Conservation (phyloP, 2,329 filamentous ascomycete genomes). For the Cytospora schulzeri region DNA sequence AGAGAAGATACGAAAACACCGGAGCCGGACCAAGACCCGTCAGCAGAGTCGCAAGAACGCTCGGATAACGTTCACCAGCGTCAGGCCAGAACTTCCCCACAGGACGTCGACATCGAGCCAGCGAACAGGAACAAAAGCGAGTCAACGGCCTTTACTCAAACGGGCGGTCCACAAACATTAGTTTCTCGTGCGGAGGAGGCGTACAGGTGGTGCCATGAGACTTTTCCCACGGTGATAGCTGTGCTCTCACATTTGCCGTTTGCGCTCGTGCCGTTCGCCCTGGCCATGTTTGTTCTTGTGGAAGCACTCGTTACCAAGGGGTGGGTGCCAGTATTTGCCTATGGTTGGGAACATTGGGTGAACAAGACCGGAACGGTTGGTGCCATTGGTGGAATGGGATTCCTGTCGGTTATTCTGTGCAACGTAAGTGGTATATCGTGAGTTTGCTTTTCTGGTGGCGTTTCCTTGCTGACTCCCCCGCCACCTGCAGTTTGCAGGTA, state of each 20-base stretch:
- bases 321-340: constrained; percentile 72
- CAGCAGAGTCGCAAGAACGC: not conserved
- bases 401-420: constrained; percentile 69
- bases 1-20: not conserved
- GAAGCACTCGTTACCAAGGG: constrained; percentile 73
- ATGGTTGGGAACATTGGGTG: constrained; percentile 76
- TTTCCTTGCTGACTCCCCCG: constrained; percentile 18
- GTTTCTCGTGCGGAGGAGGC: constrained; percentile 48
- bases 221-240: constrained; percentile 69
- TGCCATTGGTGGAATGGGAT: constrained; percentile 71
- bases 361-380: constrained; percentile 69
- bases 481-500: constrained; percentile 66
- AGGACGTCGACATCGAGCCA: not conserved
- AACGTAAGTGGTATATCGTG: constrained; percentile 57
- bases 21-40: not conserved
- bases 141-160: not conserved
- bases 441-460: not conserved
- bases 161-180: constrained; percentile 47
- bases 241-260: constrained; percentile 68
- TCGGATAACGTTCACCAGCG: not conserved
- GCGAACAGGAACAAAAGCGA: not conserved
- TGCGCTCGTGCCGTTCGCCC: constrained; percentile 69
- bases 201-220: constrained; percentile 66
- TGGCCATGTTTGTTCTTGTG: constrained; percentile 75
- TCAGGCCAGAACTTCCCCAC: not conserved